Evolutionary conservation across 495 filamentous ascomycete genomes (phyloP).

Genomic region (Bathelium albidoporum): DNA sequence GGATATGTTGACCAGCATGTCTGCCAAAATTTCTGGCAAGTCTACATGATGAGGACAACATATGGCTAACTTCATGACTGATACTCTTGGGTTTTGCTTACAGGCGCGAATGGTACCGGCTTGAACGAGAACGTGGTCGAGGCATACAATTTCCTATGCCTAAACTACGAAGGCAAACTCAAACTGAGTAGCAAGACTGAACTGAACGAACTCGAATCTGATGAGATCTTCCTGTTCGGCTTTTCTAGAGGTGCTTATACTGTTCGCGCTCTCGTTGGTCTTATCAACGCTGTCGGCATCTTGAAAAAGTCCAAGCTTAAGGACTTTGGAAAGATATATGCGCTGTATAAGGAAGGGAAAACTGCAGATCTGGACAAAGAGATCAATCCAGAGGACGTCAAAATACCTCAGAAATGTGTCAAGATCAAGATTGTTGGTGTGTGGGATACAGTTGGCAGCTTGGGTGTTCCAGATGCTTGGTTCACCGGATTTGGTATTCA

Average conservation of each 20-base stretch:
- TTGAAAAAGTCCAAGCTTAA: slow-evolving; percentile 10
- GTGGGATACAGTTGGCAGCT: slow-evolving; percentile 49
- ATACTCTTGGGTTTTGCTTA: not conserved
- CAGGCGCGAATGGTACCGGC: slow-evolving; percentile 17
- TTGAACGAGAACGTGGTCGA: slow-evolving; percentile 6
- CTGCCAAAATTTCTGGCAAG: not conserved
- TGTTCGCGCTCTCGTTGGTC: slow-evolving; percentile 16
- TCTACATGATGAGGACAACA: not conserved
- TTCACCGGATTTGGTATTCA: slow-evolving; percentile 23
- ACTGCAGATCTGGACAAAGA: not conserved
- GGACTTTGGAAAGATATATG: not conserved
- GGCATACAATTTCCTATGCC: slow-evolving; percentile 12
- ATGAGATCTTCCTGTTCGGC: slow-evolving; percentile 21
- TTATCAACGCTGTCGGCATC: slow-evolving; percentile 17
- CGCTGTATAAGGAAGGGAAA: not conserved
- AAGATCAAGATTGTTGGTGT: slow-evolving; percentile 45
- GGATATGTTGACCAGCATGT: not conserved
- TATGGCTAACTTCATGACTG: not conserved
- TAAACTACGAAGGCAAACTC: slow-evolving; percentile 1
- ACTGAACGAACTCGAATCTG: slow-evolving; percentile 14
- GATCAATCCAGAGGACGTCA: slow-evolving; percentile 6
- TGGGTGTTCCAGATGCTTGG: slow-evolving; percentile 27
- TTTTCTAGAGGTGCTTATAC: slow-evolving; percentile 22
- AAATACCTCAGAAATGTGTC: slow-evolving; percentile 8
- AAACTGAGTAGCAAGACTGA: not conserved